Base-by-base conservation (phyloP, 225 moss, liverwort and hornwort species). In the Climacium dendroides region DNA sequence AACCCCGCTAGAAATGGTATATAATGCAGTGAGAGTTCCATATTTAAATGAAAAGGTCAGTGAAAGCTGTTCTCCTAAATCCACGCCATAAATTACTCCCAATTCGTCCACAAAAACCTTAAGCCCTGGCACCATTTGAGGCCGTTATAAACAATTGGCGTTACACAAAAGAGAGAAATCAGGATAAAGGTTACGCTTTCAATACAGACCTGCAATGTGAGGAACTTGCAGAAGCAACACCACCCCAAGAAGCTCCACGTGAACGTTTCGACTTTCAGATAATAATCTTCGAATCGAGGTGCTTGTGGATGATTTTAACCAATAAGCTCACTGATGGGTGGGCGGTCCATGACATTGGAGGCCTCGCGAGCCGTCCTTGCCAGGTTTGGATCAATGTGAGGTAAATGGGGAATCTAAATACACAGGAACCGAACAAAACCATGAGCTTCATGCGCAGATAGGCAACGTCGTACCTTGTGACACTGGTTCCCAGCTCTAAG, bases 281-380 rank as follows among this genome's bases (percentile, higher is more conserved):
- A 48, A 37, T 30, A 69, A 29, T 29, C 37, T 83, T 88, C 80
- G 73, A 73, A 84, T 37, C 23, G 53, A 74, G 79, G 59, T 60
- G 76, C 69, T 85, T 50, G 80, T 45, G 78, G 61, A 81, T 54
- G 85, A 47, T 39, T 64, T 93, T 45, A 98, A 69, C 96, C 95
- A 79, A 98, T 89, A 71, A 98, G 94, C 90, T 98, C 98, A 91
- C 97, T 98, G 78, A 98, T 97, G 23, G 98, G 98, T 60, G 97
- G 96, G 52, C 98, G 96, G 88, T 98, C 97, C 96, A 98, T 98
- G 87, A 98, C 95, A 77, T 94, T 90, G 75, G 92, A 90, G 43
- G 96, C 93, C 82, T 94, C 94, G 67, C 94, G 90, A 65, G 98
- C 97, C 65, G 94, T 91, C 80, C 92, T 97, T 53, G 94, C 97